Evolutionary conservation across 164 flowering plant genomes (phyloP).

Genomic region (Berberis vulgaris): DNA sequence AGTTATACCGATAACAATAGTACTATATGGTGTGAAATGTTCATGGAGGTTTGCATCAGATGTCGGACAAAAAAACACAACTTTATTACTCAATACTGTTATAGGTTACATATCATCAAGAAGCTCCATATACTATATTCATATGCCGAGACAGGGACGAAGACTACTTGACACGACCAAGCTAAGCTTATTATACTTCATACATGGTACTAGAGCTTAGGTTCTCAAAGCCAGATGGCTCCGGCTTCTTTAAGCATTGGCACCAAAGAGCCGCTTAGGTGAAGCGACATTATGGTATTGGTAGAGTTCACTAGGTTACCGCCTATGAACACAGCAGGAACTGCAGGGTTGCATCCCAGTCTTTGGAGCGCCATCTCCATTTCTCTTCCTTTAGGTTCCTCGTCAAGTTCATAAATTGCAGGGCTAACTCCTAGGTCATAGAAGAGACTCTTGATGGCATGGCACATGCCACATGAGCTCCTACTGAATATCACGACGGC

Average conservation of each 20-base stretch:
- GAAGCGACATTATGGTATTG: conserved; percentile 41
- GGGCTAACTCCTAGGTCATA: conserved; percentile 52
- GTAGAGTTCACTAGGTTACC: conserved; percentile 41
- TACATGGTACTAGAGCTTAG: not conserved
- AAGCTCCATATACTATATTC: not conserved
- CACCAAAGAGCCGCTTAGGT: conserved; percentile 38
- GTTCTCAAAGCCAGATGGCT: conserved; percentile 38
- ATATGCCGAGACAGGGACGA: conserved; percentile 1
- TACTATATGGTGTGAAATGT: too few relatives aligned
- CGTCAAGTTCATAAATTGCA: conserved; percentile 42
- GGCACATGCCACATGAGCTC: conserved; percentile 73
- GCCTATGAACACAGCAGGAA: conserved; percentile 59
- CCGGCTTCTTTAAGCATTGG: conserved; percentile 47
- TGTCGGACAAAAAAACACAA: too few relatives aligned
- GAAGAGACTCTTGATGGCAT: conserved; percentile 60
- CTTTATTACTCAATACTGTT: too few relatives aligned
- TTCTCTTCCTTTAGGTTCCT: conserved; percentile 55
- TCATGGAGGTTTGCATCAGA: too few relatives aligned
- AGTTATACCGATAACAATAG: too few relatives aligned
- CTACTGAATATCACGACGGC: conserved; percentile 79
- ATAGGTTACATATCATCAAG: not conserved
- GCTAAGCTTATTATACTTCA: not conserved
- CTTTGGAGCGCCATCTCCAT: conserved; percentile 64
- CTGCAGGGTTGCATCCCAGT: conserved; percentile 50
- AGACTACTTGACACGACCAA: not conserved